phyloP scores from a whole-genome alignment of 169 alveolate genomes.

The Plasmodium blacklocki region DNA sequence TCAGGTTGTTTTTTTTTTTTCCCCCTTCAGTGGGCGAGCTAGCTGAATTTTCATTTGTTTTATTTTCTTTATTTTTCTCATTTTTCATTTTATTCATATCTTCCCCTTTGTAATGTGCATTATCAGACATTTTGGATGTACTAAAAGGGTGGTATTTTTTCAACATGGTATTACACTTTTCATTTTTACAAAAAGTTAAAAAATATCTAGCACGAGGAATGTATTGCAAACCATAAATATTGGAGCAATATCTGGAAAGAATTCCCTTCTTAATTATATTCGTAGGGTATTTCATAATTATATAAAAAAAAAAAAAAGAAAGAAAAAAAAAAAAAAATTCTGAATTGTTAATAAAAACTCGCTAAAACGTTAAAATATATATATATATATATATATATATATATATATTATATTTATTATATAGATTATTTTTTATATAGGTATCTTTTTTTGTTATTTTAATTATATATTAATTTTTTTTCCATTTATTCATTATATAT shows the following conservation, averaged over 20 bases:
- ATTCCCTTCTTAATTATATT: constrained; percentile 29
- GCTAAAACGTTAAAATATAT: neutral
- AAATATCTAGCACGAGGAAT: constrained; percentile 1
- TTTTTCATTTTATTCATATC: neutral
- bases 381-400: too few species aligned
- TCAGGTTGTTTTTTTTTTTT: neutral
- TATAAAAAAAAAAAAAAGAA: neutral
- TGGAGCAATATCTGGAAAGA: constrained; percentile 18
- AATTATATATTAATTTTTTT: too few species aligned
- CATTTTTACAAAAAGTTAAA: constrained; percentile 11
- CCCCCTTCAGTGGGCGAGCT: neutral
- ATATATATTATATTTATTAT: too few species aligned
- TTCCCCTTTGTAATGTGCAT: constrained; percentile 17
- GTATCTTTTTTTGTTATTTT: too few species aligned
- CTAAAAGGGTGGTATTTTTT: constrained; percentile 12
- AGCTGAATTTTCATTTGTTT: neutral
- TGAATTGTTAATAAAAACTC: neutral
- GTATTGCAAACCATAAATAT: neutral
- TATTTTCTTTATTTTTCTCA: constrained; percentile 1
- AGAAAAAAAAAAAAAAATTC: neutral
- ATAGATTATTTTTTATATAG: too few species aligned
- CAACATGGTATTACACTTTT: neutral
- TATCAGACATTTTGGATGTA: constrained; percentile 27
- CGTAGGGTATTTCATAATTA: constrained; percentile 29
- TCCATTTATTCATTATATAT: too few species aligned